These are phyloP conservation scores for Rubia peregrina DNA, from an alignment of 305 asterid genomes.

Conservation along the genomic window DNA sequence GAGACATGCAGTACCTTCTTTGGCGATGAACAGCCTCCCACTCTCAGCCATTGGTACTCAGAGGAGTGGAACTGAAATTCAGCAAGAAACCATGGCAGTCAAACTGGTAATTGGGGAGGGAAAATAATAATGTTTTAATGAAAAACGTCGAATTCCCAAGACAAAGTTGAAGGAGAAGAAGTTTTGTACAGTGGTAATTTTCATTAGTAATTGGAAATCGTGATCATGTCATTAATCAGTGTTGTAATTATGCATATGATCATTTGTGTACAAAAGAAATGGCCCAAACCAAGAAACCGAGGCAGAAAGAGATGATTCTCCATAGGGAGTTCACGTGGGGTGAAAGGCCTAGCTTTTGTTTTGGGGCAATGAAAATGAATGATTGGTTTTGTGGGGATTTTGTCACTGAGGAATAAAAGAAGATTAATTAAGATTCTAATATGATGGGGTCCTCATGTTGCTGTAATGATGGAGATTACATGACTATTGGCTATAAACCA, in stretches of 20 bases:
- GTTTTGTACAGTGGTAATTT: slow-evolving; percentile 20
- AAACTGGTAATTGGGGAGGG: not conserved
- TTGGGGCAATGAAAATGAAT: slow-evolving; percentile 8
- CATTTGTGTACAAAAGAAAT: not conserved
- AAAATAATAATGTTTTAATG: not conserved
- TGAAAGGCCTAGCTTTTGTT: slow-evolving; percentile 19
- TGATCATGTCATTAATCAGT: not conserved
- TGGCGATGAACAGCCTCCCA: slow-evolving; percentile 75
- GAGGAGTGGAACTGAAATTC: slow-evolving; percentile 52
- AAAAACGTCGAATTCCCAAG: no score
- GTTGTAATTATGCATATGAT: slow-evolving; percentile 7
- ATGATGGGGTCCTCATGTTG: slow-evolving; percentile 8
- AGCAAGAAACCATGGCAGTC: slow-evolving; percentile 3
- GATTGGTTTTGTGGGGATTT: slow-evolving; percentile 13
- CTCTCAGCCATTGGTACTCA: slow-evolving; percentile 66
- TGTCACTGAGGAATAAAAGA: slow-evolving; percentile 4
- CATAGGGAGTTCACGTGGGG: slow-evolving; percentile 38
- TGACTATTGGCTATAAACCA: slow-evolving; percentile 2
- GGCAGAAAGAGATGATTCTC: slow-evolving; percentile 7
- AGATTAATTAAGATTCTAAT: slow-evolving; percentile 11
- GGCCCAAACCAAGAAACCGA: not conserved
- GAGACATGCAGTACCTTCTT: slow-evolving; percentile 72
- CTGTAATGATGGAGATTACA: slow-evolving; percentile 21
- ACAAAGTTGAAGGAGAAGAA: no score
- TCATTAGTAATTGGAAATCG: not conserved